Conservation (phyloP, 2,329 filamentous ascomycete genomes). For the Phialophora chinensis region DNA sequence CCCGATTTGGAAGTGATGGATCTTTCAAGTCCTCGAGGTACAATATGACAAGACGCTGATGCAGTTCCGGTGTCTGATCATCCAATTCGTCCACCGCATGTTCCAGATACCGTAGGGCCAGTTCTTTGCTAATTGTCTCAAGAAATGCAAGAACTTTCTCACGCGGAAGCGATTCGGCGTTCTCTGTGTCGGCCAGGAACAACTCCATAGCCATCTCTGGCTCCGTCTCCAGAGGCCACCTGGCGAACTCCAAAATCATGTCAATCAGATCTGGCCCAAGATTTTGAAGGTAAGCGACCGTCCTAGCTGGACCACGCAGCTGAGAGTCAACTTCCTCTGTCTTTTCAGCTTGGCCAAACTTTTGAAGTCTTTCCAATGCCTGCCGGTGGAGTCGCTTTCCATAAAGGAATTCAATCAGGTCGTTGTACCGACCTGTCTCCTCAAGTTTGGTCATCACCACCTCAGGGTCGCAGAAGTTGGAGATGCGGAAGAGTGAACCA, state of each 20-base stretch:
- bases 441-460: slow-evolving; percentile 93
- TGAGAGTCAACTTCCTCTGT: slow-evolving; percentile 51
- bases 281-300: slow-evolving; percentile 87
- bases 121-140: slow-evolving; percentile 67
- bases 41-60: slow-evolving; percentile 80
- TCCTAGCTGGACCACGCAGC: slow-evolving; percentile 81
- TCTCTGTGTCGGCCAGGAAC: slow-evolving; percentile 91
- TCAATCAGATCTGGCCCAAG: slow-evolving; percentile 87
- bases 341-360: slow-evolving; percentile 70
- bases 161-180: slow-evolving; percentile 86
- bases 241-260: slow-evolving; percentile 86
- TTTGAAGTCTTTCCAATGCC: slow-evolving; percentile 79
- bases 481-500: slow-evolving; percentile 87
- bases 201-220: slow-evolving; percentile 85
- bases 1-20: slow-evolving; percentile 55
- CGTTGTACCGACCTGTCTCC: slow-evolving; percentile 85
- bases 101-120: slow-evolving; percentile 84
- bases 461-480: slow-evolving; percentile 95
- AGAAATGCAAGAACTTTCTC: slow-evolving; percentile 77
- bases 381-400: slow-evolving; percentile 92
- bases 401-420: slow-evolving; percentile 96
- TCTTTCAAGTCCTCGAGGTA: slow-evolving; percentile 63
- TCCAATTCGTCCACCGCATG: slow-evolving; percentile 88
- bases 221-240: slow-evolving; percentile 79
- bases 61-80: slow-evolving; percentile 83